Base-by-base conservation (phyloP, 768 basidiomycete species). In the Clavaria fumosa region DNA sequence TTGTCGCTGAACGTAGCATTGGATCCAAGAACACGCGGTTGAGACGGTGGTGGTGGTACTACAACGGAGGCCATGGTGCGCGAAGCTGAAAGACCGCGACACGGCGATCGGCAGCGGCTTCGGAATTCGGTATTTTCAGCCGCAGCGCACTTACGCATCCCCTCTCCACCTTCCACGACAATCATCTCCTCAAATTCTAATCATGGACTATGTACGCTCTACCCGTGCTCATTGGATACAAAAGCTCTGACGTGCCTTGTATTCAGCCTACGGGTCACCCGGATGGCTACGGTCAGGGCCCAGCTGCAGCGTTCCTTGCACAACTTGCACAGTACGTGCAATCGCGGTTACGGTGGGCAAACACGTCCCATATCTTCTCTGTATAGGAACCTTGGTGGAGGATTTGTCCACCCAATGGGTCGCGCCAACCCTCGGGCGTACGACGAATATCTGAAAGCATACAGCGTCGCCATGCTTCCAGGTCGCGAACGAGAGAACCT, bases 401-500 rank as follows among this genome's bases (percentile, higher is more conserved):
- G 65, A 10, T 67, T 65, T 45, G 66, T 61, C 19, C 62, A 60
- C 46, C 57, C 54, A 26, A 46, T 62, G 32, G 64, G 67, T 11
- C 63, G 69, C 5, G 47, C 72, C n/a, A 69, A 75, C 41, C 69
- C 84, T 10, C 69, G 77, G 44, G 66, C 83, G 0, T 97, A 86
- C 51, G 81, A 91, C 50, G 85, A 93, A 48, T 90, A 93, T 60
- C 67, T 89, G 48, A 90, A 83, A 53, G 95, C 91, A 2, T 93
- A 91, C 53, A 91, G 88, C 46, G 83, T 91, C 37, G 90, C 88
- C 14, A 89, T 96, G 78, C 75, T 95, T 37, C 80, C 80, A 1
- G 78, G 86, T 21, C 68, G 70, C 45, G 79, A 88, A 58, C 67
- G 88, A 58, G 75, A 86, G 44, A 95, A 97, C 53, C 59, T 99